Percentiles rank a stretch among this genome's conserved stretches.
Conservation (phyloP, 2,329 filamentous ascomycete species). For the Pseudonectria foliicola region DNA sequence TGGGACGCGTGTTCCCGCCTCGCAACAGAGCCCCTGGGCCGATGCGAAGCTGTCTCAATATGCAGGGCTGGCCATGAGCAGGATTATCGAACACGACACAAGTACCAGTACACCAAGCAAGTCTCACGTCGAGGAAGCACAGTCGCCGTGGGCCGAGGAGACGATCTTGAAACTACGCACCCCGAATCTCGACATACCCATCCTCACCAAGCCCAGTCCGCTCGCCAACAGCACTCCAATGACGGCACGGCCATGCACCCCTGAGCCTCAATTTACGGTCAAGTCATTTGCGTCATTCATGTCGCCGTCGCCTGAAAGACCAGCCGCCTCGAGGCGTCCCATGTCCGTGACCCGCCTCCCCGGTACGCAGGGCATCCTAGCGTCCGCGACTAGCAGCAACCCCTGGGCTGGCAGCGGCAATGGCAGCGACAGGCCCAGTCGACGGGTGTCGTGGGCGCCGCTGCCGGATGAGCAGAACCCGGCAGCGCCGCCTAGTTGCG, state of each 20-base stretch:
- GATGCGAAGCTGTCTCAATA: constrained; percentile 14
- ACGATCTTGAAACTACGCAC: background rate
- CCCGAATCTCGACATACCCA: too few species aligned
- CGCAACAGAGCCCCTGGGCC: constrained; percentile 22
- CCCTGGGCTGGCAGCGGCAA: too few species aligned
- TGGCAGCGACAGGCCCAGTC: constrained; percentile 17
- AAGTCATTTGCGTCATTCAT: constrained; percentile 48
- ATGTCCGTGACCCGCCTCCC: constrained; percentile 20
- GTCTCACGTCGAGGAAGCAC: constrained; percentile 5
- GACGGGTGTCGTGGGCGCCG: constrained; percentile 32
- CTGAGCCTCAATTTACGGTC: constrained; percentile 41
- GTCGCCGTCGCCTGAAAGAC: constrained; percentile 38
- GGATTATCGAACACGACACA: background rate
- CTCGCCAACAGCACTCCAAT: background rate
- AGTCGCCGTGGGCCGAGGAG: constrained; percentile 17
- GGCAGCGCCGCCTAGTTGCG: constrained; percentile 4
- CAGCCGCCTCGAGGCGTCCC: constrained; percentile 8
- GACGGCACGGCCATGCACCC: constrained; percentile 27
- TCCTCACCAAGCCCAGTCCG: too few species aligned
- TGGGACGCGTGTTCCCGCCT: constrained; percentile 7
- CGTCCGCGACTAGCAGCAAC: constrained; percentile 29
- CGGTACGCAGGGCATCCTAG: constrained; percentile 28
- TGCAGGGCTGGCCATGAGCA: constrained; percentile 5
- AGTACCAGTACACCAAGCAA: background rate
- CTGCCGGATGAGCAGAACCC: constrained; percentile 21